phyloP scores from a whole-genome alignment of 2,329 filamentous ascomycete genomes.

The Basipetospora sp. region DNA sequence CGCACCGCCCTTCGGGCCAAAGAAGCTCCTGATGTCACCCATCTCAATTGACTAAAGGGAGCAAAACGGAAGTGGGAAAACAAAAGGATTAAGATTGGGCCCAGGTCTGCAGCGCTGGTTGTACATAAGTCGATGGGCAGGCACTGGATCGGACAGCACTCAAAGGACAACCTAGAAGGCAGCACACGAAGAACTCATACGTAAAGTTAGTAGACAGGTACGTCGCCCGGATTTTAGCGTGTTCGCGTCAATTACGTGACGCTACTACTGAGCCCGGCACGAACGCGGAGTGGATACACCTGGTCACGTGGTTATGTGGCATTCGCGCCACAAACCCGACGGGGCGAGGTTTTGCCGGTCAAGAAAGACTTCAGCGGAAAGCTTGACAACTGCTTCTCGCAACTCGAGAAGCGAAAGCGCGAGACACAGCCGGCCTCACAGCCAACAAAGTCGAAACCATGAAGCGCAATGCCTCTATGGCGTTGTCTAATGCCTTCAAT shows the following conservation, averaged over 20 bases:
- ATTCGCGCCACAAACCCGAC: too few species aligned
- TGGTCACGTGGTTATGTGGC: conserved; percentile 3
- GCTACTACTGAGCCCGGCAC: background rate
- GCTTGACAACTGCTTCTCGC: too few species aligned
- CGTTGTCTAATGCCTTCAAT: conserved; percentile 36
- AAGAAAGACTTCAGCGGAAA: too few species aligned
- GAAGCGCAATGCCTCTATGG: conserved; percentile 29
- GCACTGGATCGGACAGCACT: too few species aligned
- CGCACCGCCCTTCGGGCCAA: conserved; percentile 58
- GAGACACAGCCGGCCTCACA: background rate
- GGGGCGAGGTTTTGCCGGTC: background rate
- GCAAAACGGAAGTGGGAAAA: too few species aligned
- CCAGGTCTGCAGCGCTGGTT: too few species aligned
- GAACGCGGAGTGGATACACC: background rate
- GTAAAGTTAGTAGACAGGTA: too few species aligned
- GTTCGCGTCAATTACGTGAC: conserved; percentile 2
- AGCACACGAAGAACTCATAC: too few species aligned
- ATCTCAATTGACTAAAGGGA: background rate
- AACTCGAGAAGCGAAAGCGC: background rate
- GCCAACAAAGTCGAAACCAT: conserved; percentile 20
- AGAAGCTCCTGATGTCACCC: conserved; percentile 88
- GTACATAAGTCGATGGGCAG: too few species aligned
- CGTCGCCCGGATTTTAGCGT: too few species aligned
- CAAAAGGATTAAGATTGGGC: too few species aligned
- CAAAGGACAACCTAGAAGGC: too few species aligned